A percentile compares a stretch with the other conserved stretches of the same genome.
phyloP scores from a whole-genome alignment of 2,329 filamentous ascomycete species.

The Cyphellophora europaea region DNA sequence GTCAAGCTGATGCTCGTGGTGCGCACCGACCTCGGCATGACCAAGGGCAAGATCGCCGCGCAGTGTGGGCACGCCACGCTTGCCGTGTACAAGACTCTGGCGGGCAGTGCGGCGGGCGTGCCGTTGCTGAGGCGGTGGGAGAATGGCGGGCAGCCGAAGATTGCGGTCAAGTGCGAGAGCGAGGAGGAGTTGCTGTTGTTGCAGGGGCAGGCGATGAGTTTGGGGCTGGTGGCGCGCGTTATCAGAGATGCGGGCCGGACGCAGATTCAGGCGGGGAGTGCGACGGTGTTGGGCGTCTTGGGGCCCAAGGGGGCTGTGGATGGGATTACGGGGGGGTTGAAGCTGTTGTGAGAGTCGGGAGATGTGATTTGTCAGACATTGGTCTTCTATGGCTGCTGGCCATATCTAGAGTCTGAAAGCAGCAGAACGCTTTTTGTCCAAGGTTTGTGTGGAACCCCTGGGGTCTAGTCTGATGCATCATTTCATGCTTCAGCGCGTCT shows the following conservation, averaged over 20 bases:
- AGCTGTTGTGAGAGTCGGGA: conserved; percentile 57
- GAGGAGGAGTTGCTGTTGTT: conserved; percentile 71
- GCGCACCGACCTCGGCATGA: conserved; percentile 92
- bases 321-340: conserved; percentile 72
- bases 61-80: conserved; percentile 95
- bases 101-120: conserved; percentile 42
- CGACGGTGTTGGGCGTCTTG: conserved; percentile 77
- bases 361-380: too few species aligned
- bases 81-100: conserved; percentile 85
- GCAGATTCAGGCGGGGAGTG: conserved; percentile 87
- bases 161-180: conserved; percentile 79
- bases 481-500: too few species aligned
- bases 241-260: conserved; percentile 94
- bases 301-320: conserved; percentile 83
- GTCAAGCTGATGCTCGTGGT: conserved; percentile 93
- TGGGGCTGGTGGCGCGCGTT: conserved; percentile 80
- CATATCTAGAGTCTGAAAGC: too few species aligned
- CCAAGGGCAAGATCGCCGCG: conserved; percentile 97
- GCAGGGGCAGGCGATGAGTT: conserved; percentile 68
- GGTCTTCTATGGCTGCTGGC: too few species aligned
- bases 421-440: too few species aligned
- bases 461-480: too few species aligned
- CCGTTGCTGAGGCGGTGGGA: conserved; percentile 78
- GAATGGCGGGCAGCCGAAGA: conserved; percentile 76
- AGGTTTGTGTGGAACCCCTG: too few species aligned